Percentiles rank a stretch among this genome's conserved stretches.
phyloP scores from a whole-genome alignment of 2,329 filamentous ascomycete species.

The Cyphellophora europaea region DNA sequence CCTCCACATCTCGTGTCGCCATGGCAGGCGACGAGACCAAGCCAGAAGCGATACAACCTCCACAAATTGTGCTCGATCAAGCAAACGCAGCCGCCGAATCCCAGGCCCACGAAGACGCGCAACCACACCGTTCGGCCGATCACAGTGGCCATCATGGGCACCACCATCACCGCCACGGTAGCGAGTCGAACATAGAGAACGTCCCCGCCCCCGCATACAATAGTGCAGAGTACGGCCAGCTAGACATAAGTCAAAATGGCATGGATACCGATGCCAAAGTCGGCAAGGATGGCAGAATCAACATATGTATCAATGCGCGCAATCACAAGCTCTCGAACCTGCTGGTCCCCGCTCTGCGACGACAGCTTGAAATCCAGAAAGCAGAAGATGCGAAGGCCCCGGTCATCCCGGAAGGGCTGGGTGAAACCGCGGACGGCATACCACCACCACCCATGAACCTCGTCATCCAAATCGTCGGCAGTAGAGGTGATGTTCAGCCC shows the following conservation, averaged over 20 bases:
- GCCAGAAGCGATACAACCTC: no score
- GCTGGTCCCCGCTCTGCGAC: conserved; percentile 54
- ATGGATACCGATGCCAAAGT: conserved; percentile 54
- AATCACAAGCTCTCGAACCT: conserved; percentile 57
- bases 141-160: no score
- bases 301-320: conserved; percentile 70
- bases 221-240: conserved; percentile 44
- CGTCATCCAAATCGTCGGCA: conserved; percentile 66
- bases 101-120: neutral
- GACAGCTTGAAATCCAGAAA: conserved; percentile 40
- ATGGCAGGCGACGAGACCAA: no score
- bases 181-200: no score
- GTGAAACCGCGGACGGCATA: conserved; percentile 51
- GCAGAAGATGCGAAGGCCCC: conserved; percentile 46
- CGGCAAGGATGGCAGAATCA: conserved; percentile 66
- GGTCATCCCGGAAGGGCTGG: conserved; percentile 61
- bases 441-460: conserved; percentile 55
- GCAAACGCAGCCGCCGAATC: conserved; percentile 1
- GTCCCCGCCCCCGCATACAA: conserved; percentile 12
- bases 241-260: conserved; percentile 53
- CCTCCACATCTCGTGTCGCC: no score
- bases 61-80: conserved; percentile 1
- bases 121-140: no score
- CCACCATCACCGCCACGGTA: no score
- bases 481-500: conserved; percentile 64